Base-by-base conservation (phyloP, 177 flowering plant species). In the Telopea speciosissima region DNA sequence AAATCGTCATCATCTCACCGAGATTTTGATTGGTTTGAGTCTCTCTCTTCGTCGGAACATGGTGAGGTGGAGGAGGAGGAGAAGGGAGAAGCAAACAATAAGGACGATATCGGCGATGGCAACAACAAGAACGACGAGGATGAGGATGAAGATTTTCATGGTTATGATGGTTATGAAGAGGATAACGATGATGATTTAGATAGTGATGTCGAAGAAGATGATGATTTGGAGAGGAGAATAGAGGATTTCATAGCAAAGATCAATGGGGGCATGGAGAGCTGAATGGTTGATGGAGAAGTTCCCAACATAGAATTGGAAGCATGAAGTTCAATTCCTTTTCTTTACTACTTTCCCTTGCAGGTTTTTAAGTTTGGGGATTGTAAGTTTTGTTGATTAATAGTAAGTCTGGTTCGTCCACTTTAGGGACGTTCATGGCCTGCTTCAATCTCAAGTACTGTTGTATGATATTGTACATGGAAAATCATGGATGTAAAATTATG, bases 191-290 rank as follows among this genome's bases (percentile, higher is more conserved):
- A 36, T 36, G 40, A 36, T 36, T 36, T 36, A 36, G 40, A 36
- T 5, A 36, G 40, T 36, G 40, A 70, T 1, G 70, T 77, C 12
- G 79, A 73, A 28, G 67, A 44, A n/a, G 70, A 59, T 19, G 76
- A 79, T 49, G 72, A 74, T 68, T 74, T 81, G 63, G 28, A 76
- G 12, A 75, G 24, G 21, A 81, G 83, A 68, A 65, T 72, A 19
- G 84, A 83, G 52, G 81, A 75, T 21, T 81, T 83, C 63, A 83
- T 81, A 21, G 73, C 73, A 0, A 81, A 78, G 74, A 79, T 75
- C 21, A 75, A 66, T 21, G 44, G 44, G n/a, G 5, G 75, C 63
- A 73, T 81, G 86, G 86, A 81, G 75, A 63, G 77, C 69, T 49
- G 86, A 81, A 61, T 63, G 24, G 69, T 25, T 70, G 28, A 70